Conservation (phyloP, 345 rosid genomes). For the Syzygium aromaticum region DNA sequence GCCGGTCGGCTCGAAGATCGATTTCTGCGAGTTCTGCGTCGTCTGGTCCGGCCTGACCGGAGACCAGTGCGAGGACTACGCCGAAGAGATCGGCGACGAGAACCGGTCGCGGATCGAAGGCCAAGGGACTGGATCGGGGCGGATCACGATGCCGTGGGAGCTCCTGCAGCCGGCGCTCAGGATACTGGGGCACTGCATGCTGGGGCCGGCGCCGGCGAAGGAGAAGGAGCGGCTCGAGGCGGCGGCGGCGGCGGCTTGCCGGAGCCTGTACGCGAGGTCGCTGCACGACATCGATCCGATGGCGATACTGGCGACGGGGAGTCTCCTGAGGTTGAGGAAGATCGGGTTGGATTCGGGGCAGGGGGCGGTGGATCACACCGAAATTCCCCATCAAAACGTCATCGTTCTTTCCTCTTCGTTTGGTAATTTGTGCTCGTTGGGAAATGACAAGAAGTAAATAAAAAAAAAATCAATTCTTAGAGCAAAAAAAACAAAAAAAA, state of each 20-base stretch:
- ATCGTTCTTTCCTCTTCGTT: conserved; percentile 11
- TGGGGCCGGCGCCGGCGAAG: conserved; percentile 36
- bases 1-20: conserved; percentile 55
- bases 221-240: conserved; percentile 22
- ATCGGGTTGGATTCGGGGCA: conserved; percentile 32
- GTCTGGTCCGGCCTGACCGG: conserved; percentile 53
- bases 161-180: conserved; percentile 68
- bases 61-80: conserved; percentile 7
- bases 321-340: conserved; percentile 48
- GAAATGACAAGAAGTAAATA: not conserved
- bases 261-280: conserved; percentile 47
- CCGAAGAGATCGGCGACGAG: not conserved
- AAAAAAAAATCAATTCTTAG: not conserved
- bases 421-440: not conserved
- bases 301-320: conserved; percentile 62
- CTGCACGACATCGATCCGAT: conserved; percentile 61
- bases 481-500: not conserved
- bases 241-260: conserved; percentile 39
- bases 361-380: conserved; percentile 50
- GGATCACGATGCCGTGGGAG: conserved; percentile 71
- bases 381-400: conserved; percentile 23
- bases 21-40: conserved; percentile 61
- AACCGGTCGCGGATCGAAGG: not conserved
- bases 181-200: conserved; percentile 63
- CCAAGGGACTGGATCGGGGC: conserved; percentile 4